phyloP scores from a whole-genome alignment of 345 rosid species.

The Microcos paniculata region DNA sequence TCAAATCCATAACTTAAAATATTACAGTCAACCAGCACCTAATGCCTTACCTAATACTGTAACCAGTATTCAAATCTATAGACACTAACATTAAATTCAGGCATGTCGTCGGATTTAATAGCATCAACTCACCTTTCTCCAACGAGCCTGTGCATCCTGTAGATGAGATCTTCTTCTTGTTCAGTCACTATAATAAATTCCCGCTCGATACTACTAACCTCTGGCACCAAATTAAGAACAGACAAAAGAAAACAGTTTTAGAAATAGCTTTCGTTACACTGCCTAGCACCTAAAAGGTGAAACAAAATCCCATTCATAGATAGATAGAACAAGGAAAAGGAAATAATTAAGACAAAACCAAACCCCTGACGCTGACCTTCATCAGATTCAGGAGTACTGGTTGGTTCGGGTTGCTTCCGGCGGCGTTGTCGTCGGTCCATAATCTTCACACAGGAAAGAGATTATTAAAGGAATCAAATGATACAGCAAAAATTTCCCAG shows the following conservation, averaged over 20 bases:
- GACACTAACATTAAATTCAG: neutral
- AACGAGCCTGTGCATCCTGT: constrained; percentile 62
- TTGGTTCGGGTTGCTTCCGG: neutral
- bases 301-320: neutral
- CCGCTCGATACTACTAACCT: constrained; percentile 67
- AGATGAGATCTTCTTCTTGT: constrained; percentile 71
- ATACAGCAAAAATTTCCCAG: no score
- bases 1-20: neutral
- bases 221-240: constrained; percentile 36
- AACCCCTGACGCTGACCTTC: constrained; percentile 1
- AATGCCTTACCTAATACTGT: neutral
- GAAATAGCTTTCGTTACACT: neutral
- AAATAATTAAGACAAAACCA: neutral
- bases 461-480: neutral
- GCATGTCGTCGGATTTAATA: neutral
- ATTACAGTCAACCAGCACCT: no score
- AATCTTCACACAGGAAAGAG: neutral
- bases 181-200: constrained; percentile 54
- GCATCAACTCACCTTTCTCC: constrained; percentile 51
- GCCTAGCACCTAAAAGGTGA: neutral
- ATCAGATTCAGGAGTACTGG: neutral
- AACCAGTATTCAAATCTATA: neutral
- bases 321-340: neutral
- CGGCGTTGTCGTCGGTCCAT: neutral
- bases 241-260: neutral